These are phyloP conservation scores for Penicillium fuscoglaucum DNA, from an alignment of 2,329 filamentous ascomycete species.

Conservation along the genomic window DNA sequence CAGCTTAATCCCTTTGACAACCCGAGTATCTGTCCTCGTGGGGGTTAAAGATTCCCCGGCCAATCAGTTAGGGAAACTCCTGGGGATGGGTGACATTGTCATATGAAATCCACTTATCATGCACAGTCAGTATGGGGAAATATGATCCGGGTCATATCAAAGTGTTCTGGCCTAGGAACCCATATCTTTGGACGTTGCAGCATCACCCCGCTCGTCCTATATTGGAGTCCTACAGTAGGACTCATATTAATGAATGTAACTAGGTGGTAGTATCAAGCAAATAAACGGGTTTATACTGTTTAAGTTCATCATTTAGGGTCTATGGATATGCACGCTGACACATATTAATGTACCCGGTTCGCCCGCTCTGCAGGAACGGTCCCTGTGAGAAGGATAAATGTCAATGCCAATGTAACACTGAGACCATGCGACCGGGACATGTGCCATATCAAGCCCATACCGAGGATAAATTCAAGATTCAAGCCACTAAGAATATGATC, in stretches of 20 bases:
- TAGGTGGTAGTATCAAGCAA: background rate
- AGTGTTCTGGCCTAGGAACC: background rate
- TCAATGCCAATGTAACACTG: conserved; percentile 20
- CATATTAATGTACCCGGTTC: background rate
- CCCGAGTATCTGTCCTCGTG: background rate
- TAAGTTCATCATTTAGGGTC: background rate
- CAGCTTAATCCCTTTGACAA: background rate
- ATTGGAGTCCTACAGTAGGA: background rate
- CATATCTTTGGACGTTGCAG: background rate
- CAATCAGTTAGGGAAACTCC: conserved; percentile 1
- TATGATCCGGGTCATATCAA: conserved; percentile 12
- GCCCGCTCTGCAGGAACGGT: conserved; percentile 17
- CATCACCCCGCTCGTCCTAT: background rate
- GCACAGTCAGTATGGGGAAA: background rate
- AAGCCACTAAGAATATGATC: background rate
- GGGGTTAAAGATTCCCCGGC: background rate
- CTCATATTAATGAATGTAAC: background rate
- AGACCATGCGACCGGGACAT: conserved; percentile 21
- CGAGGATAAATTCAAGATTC: background rate
- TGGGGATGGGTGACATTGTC: conserved; percentile 17
- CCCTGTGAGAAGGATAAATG: conserved; percentile 6
- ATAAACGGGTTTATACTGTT: background rate
- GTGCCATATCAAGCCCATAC: conserved; percentile 1
- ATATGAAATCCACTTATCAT: background rate
- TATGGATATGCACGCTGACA: background rate